Percentiles rank a stretch among this genome's conserved stretches.
Conservation (phyloP, 306 rosid species). For the Vigna trinervia region DNA sequence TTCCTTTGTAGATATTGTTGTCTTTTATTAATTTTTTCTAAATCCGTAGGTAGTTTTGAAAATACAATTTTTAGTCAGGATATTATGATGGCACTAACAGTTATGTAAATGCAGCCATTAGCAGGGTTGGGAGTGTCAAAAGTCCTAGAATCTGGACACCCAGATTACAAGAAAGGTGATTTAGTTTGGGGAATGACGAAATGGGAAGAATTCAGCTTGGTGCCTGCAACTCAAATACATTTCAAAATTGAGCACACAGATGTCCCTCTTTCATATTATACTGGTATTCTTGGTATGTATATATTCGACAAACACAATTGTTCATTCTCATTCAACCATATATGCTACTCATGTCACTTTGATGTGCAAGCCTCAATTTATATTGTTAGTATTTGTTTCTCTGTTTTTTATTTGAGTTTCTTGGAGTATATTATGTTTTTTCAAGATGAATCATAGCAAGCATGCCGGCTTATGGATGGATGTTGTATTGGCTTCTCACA, state of each 20-base stretch:
- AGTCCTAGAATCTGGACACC: slow-evolving; percentile 53
- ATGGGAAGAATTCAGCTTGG: slow-evolving; percentile 52
- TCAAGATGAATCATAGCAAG: too few species aligned
- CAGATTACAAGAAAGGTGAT: slow-evolving; percentile 48
- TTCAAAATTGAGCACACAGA: slow-evolving; percentile 46
- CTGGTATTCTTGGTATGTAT: slow-evolving; percentile 45
- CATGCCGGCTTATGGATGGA: too few species aligned
- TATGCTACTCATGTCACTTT: neutral
- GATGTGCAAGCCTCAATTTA: neutral
- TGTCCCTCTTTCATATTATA: slow-evolving; percentile 49
- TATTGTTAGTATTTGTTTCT: too few species aligned
- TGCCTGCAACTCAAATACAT: slow-evolving; percentile 1
- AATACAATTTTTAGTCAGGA: neutral
- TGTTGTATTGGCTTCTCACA: too few species aligned
- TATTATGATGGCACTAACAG: neutral
- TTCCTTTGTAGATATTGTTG: too few species aligned
- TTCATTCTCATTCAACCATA: neutral
- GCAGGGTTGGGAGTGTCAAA: slow-evolving; percentile 48
- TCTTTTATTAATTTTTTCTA: too few species aligned
- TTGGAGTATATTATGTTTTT: too few species aligned
- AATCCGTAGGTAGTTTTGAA: neutral
- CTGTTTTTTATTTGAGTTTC: too few species aligned
- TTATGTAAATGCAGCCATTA: slow-evolving; percentile 46
- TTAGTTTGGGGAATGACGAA: slow-evolving; percentile 48
- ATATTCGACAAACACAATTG: neutral